A percentile compares a stretch with the other conserved stretches of the same genome.
Evolutionary conservation across 2,329 filamentous ascomycete genomes (phyloP).

Genomic region (Paecilomyces sp.): DNA sequence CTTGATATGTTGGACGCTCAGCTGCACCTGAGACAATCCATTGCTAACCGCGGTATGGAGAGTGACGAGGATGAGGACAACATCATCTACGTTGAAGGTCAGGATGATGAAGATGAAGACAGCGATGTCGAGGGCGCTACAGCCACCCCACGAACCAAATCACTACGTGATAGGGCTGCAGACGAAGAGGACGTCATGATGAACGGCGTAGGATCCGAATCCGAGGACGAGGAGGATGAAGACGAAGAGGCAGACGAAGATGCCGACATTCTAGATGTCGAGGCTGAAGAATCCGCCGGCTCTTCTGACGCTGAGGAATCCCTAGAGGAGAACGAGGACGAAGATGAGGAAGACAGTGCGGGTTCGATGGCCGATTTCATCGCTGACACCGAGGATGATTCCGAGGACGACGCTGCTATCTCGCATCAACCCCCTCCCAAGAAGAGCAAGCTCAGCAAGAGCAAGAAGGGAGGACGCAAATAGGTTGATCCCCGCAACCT

Average conservation of each 20-base stretch:
- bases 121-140: constrained; percentile 22
- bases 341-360: constrained; percentile 58
- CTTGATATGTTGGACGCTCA: constrained; percentile 90
- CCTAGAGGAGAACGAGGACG: constrained; percentile 54
- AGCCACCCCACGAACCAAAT: constrained; percentile 25
- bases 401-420: constrained; percentile 18
- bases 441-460: constrained; percentile 26
- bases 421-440: constrained; percentile 24
- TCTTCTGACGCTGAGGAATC: constrained; percentile 41
- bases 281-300: constrained; percentile 35
- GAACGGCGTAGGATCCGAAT: constrained; percentile 32
- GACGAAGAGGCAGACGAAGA: constrained; percentile 40
- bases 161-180: constrained; percentile 27
- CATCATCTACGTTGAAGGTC: constrained; percentile 81
- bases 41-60: constrained; percentile 45
- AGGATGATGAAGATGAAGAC: constrained; percentile 51
- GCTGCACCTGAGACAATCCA: constrained; percentile 67
- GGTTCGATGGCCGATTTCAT: constrained; percentile 40
- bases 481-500: constrained; percentile 8
- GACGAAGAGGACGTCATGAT: constrained; percentile 38
- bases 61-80: constrained; percentile 58
- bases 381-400: constrained; percentile 38
- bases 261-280: constrained; percentile 36
- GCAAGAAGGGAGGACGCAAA: constrained; percentile 29
- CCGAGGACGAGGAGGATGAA: constrained; percentile 34